phyloP scores from a whole-genome alignment of 495 filamentous ascomycete genomes.

The Penicillium lagena region DNA sequence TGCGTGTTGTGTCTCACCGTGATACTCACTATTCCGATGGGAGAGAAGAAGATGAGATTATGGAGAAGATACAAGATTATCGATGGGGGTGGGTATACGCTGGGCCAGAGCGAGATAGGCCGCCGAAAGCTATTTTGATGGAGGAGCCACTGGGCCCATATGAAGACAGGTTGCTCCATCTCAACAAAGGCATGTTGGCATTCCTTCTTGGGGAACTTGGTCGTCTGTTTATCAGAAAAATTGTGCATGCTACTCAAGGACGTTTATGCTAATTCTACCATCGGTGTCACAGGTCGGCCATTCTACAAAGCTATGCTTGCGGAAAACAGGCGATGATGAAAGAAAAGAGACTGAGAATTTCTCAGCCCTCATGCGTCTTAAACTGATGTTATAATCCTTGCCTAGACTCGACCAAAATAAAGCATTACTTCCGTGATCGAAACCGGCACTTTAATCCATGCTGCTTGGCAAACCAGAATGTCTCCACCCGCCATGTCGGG shows the following conservation, averaged over 20 bases:
- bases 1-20: constrained; percentile 1
- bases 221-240: too few species aligned
- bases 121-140: constrained; percentile 30
- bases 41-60: constrained; percentile 1
- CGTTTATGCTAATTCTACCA: too few species aligned
- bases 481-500: constrained; percentile 7
- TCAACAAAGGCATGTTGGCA: constrained; percentile 30
- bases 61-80: constrained; percentile 18
- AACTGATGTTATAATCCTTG: too few species aligned
- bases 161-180: constrained; percentile 36
- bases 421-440: not conserved
- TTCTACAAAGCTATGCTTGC: not conserved
- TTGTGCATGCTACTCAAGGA: too few species aligned
- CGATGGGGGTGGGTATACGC: constrained; percentile 48
- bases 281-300: not conserved
- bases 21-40: constrained; percentile 1
- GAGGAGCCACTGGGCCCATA: constrained; percentile 47
- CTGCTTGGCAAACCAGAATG: constrained; percentile 12
- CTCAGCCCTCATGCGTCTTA: too few species aligned
- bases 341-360: too few species aligned
- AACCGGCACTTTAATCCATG: constrained; percentile 8
- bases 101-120: constrained; percentile 29
- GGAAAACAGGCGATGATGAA: not conserved
- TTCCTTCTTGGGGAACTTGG: not conserved
- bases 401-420: too few species aligned